Base-by-base conservation (phyloP, 1,139 yeast species). In the Kazachstania sp. region DNA sequence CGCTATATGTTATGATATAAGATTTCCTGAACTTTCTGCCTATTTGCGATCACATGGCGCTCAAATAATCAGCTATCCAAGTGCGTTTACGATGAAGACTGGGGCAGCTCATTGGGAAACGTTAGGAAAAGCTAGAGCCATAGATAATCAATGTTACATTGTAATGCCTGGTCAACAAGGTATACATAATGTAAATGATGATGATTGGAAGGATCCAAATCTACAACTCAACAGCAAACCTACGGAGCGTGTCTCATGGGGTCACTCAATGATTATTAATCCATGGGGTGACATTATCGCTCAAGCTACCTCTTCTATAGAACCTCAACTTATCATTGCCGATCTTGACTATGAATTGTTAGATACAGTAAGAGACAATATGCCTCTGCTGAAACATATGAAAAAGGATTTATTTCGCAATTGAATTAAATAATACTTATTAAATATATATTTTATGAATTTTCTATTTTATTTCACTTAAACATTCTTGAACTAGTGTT, bases 161-260 rank as follows among this genome's bases (percentile, higher is more conserved):
- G 71, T 92, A 4, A 81, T 90, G 84, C 92, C 97, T 0, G 97
- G 95, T 0, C 97, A 90, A 63, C 78, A 81, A 48, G 97, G 97
- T 2, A 70, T 71, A 32, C 97, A 92, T 63, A 72, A 74, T 46
- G 71, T 75, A 0, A 48, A 55, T 38, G 60, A 52, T 31, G 56
- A 48, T 2, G 15, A 35, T 26, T 49, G 46, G 47, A 31, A 12
- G 8, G n/a, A 38, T 5, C 11, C 9, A 2, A 16, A 28, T 29
- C 9, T 3, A 6, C 29, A 20, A 4, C 12, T 23, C 15, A 8
- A n/a, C 9, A 34, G 5, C 13, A 47, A 55, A 36, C 55, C 45
- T 1, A 73, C 76, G 8, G 72, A 64, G 54, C 64, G 85, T 51
- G 65, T 71, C 30, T 83, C 92, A 55, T 92, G 82, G 69, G 98